phyloP scores from a whole-genome alignment of 352 stramenopile species.

The Pythium aquatile region DNA sequence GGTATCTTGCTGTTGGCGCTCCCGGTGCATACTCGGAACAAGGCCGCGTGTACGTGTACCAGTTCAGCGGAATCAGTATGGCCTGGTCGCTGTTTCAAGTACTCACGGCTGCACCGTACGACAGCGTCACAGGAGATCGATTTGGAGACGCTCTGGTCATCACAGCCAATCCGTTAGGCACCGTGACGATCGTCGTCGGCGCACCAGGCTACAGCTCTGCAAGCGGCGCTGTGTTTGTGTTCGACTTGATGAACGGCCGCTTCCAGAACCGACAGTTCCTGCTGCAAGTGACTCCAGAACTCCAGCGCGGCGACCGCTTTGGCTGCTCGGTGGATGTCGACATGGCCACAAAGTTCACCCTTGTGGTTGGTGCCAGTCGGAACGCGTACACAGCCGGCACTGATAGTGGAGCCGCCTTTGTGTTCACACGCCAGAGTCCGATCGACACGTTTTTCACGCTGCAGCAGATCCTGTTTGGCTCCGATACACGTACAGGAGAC shows the following conservation, averaged over 20 bases:
- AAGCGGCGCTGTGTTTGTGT: conserved; percentile 74
- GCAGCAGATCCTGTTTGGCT: conserved; percentile 67
- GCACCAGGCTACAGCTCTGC: conserved; percentile 58
- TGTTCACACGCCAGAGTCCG: conserved; percentile 50
- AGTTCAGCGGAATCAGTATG: conserved; percentile 39
- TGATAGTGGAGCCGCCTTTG: conserved; percentile 49
- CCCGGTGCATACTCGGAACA: conserved; percentile 54
- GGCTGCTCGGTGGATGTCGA: conserved; percentile 67
- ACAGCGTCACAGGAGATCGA: conserved; percentile 43
- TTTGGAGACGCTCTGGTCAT: conserved; percentile 74
- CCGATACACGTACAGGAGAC: conserved; percentile 58
- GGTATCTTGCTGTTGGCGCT: conserved; percentile 59
- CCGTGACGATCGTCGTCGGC: conserved; percentile 58
- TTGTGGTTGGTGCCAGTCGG: conserved; percentile 61
- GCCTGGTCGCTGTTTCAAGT: conserved; percentile 71
- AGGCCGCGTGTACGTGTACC: conserved; percentile 75
- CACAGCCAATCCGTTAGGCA: conserved; percentile 37
- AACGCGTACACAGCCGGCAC: conserved; percentile 37
- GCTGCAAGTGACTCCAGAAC: conserved; percentile 42
- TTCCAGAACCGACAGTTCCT: conserved; percentile 71
- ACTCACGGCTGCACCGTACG: conserved; percentile 50
- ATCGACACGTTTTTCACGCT: conserved; percentile 68
- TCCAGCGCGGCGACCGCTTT: conserved; percentile 60
- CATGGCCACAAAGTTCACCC: conserved; percentile 65
- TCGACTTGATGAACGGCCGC: conserved; percentile 52